These are phyloP conservation scores for Pneumocystis carinii DNA, from an alignment of 1,139 yeast species.

Conservation along the genomic window DNA sequence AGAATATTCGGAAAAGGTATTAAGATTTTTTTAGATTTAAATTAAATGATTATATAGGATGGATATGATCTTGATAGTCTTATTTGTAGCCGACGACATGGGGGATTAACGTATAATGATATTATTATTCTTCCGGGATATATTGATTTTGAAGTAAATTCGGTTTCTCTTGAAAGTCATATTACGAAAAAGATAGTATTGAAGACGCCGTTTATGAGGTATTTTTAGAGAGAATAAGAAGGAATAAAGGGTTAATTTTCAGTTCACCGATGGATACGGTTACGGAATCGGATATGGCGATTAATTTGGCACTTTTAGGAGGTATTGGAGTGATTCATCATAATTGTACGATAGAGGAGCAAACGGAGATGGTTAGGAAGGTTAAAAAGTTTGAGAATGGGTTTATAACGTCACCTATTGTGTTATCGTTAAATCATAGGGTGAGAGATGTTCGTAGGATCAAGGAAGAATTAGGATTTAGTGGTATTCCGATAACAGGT, in stretches of 20 bases:
- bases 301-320: conserved; percentile 94
- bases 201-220: conserved; percentile 75
- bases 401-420: conserved; percentile 88
- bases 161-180: conserved; percentile 64
- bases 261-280: conserved; percentile 99
- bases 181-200: conserved; percentile 82
- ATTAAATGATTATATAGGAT: conserved; percentile 29
- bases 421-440: conserved; percentile 56
- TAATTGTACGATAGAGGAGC: conserved; percentile 91
- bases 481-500: conserved; percentile 99
- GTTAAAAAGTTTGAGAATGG: conserved; percentile 97
- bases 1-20: background rate
- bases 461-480: conserved; percentile 68
- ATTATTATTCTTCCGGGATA: conserved; percentile 80
- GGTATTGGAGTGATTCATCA: conserved; percentile 99
- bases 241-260: no score
- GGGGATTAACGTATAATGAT: conserved; percentile 96
- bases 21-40: background rate
- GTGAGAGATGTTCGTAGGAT: conserved; percentile 68
- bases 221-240: no score
- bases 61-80: conserved; percentile 73
- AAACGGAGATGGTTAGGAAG: conserved; percentile 94
- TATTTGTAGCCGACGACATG: conserved; percentile 79
- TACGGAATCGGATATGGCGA: conserved; percentile 95
- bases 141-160: conserved; percentile 57